A percentile compares a stretch with the other conserved stretches of the same genome.
phyloP scores from a whole-genome alignment of 2,329 filamentous ascomycete species.

The Chalara sp. region DNA sequence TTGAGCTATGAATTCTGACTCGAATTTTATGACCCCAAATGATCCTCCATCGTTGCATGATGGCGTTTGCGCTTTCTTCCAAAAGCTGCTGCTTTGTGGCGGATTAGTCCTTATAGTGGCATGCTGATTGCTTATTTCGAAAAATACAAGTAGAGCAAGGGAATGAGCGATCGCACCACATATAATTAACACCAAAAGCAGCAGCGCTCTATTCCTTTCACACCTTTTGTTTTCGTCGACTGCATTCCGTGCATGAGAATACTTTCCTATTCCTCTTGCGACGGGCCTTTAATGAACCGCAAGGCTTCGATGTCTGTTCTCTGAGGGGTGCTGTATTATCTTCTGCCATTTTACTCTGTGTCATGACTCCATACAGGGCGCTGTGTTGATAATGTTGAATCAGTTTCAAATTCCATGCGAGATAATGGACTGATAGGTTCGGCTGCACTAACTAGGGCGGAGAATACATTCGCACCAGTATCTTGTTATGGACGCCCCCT shows the following conservation, averaged over 20 bases:
- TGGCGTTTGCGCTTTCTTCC: conserved; percentile 16
- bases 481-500: too few species aligned
- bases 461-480: too few species aligned
- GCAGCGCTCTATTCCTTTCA: neutral
- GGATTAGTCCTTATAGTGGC: conserved; percentile 44
- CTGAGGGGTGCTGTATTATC: too few species aligned
- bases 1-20: conserved; percentile 21
- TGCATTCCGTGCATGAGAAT: conserved; percentile 58
- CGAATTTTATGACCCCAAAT: conserved; percentile 14
- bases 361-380: too few species aligned
- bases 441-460: too few species aligned
- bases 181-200: conserved; percentile 6
- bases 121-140: conserved; percentile 48
- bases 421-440: too few species aligned
- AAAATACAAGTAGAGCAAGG: conserved; percentile 54
- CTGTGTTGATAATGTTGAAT: too few species aligned
- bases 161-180: conserved; percentile 50
- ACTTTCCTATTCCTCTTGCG: conserved; percentile 40
- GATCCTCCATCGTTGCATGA: conserved; percentile 12
- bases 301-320: too few species aligned
- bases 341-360: too few species aligned
- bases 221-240: conserved; percentile 46
- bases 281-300: too few species aligned
- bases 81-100: conserved; percentile 23
- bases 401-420: too few species aligned